Evolutionary conservation across 805 yeast genomes (phyloP), one percentile per base, ranked within the genome.

Genomic region (Danielia oregonensis): DNA sequence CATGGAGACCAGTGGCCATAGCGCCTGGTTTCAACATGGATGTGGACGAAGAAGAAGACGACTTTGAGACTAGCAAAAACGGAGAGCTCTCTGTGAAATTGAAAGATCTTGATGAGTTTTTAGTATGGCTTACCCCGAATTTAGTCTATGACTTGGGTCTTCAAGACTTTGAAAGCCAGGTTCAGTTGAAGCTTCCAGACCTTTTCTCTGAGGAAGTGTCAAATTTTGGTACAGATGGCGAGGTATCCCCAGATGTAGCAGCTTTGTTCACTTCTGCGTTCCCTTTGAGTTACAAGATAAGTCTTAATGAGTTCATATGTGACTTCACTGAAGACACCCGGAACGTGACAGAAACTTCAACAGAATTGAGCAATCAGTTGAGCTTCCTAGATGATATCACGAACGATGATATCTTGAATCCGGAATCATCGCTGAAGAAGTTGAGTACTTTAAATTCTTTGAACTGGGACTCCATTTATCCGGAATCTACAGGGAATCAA

Each of bases 111-210:
- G 57, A 60, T 28, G 65, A 58, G 24, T 56, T 63, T 19, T 49
- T 66, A 21, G 57, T 52, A 19, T 67, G 59, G 53, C 60, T 73
- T 22, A 67, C 63, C 14, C 69, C 73, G 3, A 65, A 65, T 32
- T 55, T 65, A 26, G 52, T 65, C 4, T 67, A 57, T 40, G 70
- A 64, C 35, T 38, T 52, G 30, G 70, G 69, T 1, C 44, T 55
- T 28, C 50, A 48, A 16, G 29, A 46, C 10, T 33, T 46, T 19
- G 47, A 43, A 15, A 35, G 32, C 8, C 37, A 28, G 5, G 26
- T 49, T 6, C 41, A 39, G 17, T 33, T 52, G 22, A 39, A 31
- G 6, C 30, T 39, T 10, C 51, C 50, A 1, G 41, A 28, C 2
- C 21, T 32, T n/a, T 33, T 35, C 17, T 6, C 26, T 2, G 43